These are phyloP conservation scores for Exidia glandulosa DNA, from an alignment of 768 basidiomycete genomes.

Conservation along the genomic window DNA sequence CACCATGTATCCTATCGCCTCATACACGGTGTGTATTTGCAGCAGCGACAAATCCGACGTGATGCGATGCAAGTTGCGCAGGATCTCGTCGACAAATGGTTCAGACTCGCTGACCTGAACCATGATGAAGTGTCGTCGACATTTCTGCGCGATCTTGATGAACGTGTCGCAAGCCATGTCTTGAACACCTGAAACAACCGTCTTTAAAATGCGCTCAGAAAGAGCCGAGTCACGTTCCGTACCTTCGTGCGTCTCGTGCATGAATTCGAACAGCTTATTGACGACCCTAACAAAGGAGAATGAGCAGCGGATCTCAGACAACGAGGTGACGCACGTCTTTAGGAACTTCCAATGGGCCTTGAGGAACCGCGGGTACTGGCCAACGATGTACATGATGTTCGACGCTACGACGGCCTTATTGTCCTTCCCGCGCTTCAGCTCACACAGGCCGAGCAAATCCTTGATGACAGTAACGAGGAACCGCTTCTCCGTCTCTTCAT, in stretches of 20 bases:
- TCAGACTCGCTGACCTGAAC: constrained; percentile 40
- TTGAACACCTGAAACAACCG: constrained; percentile 26
- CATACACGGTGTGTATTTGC: constrained; percentile 40
- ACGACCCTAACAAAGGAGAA: constrained; percentile 21
- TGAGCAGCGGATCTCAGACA: not conserved
- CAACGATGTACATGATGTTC: constrained; percentile 34
- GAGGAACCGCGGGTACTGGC: constrained; percentile 41
- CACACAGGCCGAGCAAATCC: constrained; percentile 37
- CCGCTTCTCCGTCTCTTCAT: constrained; percentile 43
- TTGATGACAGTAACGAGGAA: constrained; percentile 44
- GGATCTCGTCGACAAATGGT: constrained; percentile 41
- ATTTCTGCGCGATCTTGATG: constrained; percentile 44
- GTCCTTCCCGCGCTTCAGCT: constrained; percentile 43
- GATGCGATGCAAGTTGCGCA: constrained; percentile 34
- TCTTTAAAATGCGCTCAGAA: not conserved
- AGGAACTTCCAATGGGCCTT: constrained; percentile 47
- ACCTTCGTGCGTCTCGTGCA: constrained; percentile 45
- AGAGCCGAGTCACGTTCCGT: not conserved
- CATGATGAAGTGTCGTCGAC: constrained; percentile 37
- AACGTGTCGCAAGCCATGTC: constrained; percentile 47
- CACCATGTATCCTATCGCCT: constrained; percentile 41
- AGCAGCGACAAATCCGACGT: constrained; percentile 34
- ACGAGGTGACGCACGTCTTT: constrained; percentile 22
- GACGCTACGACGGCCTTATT: constrained; percentile 39
- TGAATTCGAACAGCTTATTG: constrained; percentile 44